A percentile compares a stretch with the other conserved stretches of the same genome.
Evolutionary conservation across 2,329 filamentous ascomycete genomes (phyloP).

Genomic region (Aspergillus sp.): DNA sequence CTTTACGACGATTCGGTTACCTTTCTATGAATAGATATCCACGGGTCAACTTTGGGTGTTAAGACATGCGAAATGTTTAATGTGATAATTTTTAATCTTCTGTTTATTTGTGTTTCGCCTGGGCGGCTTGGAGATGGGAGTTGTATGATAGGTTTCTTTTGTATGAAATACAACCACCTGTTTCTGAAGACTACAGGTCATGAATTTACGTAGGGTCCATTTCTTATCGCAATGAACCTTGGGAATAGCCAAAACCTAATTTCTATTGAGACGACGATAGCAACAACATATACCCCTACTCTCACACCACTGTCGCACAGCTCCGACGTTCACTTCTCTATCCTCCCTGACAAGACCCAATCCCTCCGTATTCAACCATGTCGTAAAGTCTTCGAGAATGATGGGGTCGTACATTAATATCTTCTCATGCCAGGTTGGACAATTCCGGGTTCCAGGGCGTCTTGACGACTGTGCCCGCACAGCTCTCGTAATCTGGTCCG

Average conservation of each 20-base stretch:
- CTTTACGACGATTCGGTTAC: too few relatives aligned
- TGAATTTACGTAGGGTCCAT: too few relatives aligned
- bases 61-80: too few relatives aligned
- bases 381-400: conserved; percentile 77
- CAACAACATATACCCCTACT: conserved; percentile 77
- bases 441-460: conserved; percentile 28
- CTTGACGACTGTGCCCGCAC: conserved; percentile 43
- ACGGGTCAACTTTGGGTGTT: too few relatives aligned
- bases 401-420: conserved; percentile 93
- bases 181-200: too few relatives aligned
- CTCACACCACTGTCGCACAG: conserved; percentile 89
- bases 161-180: too few relatives aligned
- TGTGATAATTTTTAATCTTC: too few relatives aligned
- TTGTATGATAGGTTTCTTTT: too few relatives aligned
- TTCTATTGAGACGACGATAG: conserved; percentile 53
- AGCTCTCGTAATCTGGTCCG: conserved; percentile 46
- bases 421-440: conserved; percentile 79
- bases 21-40: too few relatives aligned
- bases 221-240: too few relatives aligned
- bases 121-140: too few relatives aligned
- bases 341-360: conserved; percentile 63
- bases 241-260: not conserved
- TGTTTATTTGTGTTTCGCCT: too few relatives aligned
- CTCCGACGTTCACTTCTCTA: conserved; percentile 58
- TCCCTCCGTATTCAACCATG: conserved; percentile 75